phyloP scores from a whole-genome alignment of 345 rosid species.

The Lenwebbia sp. region DNA sequence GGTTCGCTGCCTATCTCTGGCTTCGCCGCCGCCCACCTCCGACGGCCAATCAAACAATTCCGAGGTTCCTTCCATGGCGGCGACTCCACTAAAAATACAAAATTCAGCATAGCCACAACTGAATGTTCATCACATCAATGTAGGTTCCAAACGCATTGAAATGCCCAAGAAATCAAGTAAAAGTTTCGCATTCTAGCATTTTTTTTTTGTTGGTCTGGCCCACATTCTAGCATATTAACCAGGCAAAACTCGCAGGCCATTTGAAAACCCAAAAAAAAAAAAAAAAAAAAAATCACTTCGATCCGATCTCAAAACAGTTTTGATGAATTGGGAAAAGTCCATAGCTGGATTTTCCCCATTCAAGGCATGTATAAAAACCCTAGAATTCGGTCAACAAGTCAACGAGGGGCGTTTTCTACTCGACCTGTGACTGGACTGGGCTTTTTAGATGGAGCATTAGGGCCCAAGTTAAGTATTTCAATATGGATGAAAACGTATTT shows the following conservation, averaged over 20 bases:
- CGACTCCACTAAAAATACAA: background rate
- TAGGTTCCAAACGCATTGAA: background rate
- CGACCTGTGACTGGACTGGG: background rate
- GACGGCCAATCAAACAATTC: background rate
- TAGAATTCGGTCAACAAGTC: background rate
- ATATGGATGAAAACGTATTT: background rate
- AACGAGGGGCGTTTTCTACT: background rate
- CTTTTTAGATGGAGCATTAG: background rate
- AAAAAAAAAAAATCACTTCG: background rate
- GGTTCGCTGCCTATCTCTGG: background rate
- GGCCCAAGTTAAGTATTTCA: background rate
- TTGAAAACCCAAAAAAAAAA: too few relatives aligned
- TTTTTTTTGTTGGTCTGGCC: too few relatives aligned
- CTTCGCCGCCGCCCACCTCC: too few relatives aligned
- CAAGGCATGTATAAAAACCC: background rate
- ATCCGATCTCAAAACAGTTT: background rate
- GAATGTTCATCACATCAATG: background rate
- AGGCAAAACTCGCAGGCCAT: background rate
- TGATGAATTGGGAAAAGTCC: background rate
- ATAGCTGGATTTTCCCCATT: background rate
- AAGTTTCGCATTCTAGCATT: background rate
- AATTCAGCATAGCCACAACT: background rate
- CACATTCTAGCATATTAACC: background rate
- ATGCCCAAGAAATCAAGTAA: background rate
- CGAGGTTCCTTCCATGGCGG: accelerated